Evolutionary conservation across 371 early-diverging fungal genomes (phyloP).

Genomic region (Chytridium lagenaria): DNA sequence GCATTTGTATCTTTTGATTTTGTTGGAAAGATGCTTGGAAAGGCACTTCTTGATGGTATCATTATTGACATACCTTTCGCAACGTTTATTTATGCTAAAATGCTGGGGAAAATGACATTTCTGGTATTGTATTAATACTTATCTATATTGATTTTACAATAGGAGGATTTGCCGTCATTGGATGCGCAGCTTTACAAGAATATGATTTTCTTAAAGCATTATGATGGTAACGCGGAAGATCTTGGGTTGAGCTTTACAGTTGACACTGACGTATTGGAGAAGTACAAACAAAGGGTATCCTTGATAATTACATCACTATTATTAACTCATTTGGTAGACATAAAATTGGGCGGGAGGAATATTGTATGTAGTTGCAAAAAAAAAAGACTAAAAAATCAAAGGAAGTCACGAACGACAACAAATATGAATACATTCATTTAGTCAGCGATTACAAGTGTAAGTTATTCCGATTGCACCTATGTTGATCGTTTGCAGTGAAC

Average conservation of each 20-base stretch:
- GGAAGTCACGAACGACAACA: conserved; percentile 73
- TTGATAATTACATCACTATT: not conserved
- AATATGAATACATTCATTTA: conserved; percentile 55
- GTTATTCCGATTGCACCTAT: not conserved
- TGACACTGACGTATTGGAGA: conserved; percentile 13
- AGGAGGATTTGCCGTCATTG: conserved; percentile 86
- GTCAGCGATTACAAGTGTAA: conserved; percentile 38
- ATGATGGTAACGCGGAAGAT: conserved; percentile 74
- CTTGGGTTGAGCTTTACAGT: conserved; percentile 81
- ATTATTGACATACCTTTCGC: conserved; percentile 93
- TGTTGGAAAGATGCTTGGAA: conserved; percentile 90
- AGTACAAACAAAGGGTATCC: not conserved
- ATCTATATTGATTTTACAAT: conserved; percentile 45
- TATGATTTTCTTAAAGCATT: conserved; percentile 80
- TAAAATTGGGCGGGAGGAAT: conserved; percentile 38
- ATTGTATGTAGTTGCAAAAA: conserved; percentile 13
- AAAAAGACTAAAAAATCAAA: not conserved
- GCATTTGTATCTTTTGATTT: conserved; percentile 81
- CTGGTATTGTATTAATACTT: conserved; percentile 40
- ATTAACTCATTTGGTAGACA: conserved; percentile 22
- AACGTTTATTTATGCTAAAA: conserved; percentile 87
- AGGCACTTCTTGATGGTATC: conserved; percentile 93
- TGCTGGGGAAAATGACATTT: conserved; percentile 73
- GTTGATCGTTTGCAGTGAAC: conserved; percentile 32
- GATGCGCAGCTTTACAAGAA: conserved; percentile 88